These are phyloP conservation scores for Backusella parvicylindrica DNA, from an alignment of 192 early-diverging fungal species.

Conservation along the genomic window DNA sequence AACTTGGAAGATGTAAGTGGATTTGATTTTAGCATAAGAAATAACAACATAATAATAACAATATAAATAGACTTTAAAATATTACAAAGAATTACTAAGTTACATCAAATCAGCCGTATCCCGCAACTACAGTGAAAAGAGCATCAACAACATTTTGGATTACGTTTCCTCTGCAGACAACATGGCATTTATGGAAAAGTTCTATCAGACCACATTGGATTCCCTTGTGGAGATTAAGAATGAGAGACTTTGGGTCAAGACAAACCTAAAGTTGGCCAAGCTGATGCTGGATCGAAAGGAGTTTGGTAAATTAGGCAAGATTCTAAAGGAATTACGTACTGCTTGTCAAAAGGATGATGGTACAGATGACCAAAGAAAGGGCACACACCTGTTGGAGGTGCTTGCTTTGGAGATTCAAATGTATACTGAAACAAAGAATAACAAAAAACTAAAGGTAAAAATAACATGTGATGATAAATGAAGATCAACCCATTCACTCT, in stretches of 20 bases:
- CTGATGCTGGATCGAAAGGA: constrained; percentile 82
- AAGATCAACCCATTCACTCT: too few relatives aligned
- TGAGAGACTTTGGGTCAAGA: constrained; percentile 84
- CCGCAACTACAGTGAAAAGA: constrained; percentile 85
- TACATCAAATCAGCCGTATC: constrained; percentile 78
- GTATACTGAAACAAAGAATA: constrained; percentile 86
- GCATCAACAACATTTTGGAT: constrained; percentile 88
- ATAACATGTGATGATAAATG: background rate
- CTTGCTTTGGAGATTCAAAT: constrained; percentile 96
- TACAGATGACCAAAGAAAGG: constrained; percentile 84
- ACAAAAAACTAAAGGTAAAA: constrained; percentile 80
- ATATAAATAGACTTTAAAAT: constrained; percentile 53
- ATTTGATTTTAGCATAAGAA: background rate
- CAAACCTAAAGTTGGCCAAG: constrained; percentile 84
- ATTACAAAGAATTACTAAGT: constrained; percentile 71
- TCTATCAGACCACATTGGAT: constrained; percentile 74
- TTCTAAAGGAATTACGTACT: constrained; percentile 67
- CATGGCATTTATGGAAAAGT: constrained; percentile 79
- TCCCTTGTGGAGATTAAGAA: constrained; percentile 77
- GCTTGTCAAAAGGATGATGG: constrained; percentile 80
- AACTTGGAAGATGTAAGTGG: constrained; percentile 55
- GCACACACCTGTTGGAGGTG: constrained; percentile 90
- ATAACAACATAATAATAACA: background rate
- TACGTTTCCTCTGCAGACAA: constrained; percentile 71
- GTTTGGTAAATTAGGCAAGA: constrained; percentile 71